Percentiles rank a stretch among this genome's conserved stretches.
These are phyloP conservation scores for Exutisphaerella laricina DNA, from an alignment of 2,329 filamentous ascomycete species.

Conservation along the genomic window DNA sequence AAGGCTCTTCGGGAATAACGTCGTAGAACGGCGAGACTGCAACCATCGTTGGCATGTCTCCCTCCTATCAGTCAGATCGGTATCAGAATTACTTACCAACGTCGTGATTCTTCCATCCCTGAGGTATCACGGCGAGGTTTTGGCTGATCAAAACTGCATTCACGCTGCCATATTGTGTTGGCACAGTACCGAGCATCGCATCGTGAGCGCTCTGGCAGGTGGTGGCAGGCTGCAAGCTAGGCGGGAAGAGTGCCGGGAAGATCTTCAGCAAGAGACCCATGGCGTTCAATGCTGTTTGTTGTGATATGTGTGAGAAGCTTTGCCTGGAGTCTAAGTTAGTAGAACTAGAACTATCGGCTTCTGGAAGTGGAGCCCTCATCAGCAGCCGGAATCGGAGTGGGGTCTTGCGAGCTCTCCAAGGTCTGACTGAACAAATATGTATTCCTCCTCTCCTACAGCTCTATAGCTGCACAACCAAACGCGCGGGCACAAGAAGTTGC, in stretches of 20 bases:
- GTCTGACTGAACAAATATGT: too few relatives aligned
- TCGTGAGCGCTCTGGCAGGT: constrained; percentile 11
- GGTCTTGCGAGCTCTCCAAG: not conserved
- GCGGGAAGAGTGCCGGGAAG: constrained; percentile 7
- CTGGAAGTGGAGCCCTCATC: not conserved
- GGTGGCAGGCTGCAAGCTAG: constrained; percentile 8
- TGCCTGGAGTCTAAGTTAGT: too few relatives aligned
- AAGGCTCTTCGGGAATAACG: constrained; percentile 14
- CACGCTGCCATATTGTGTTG: constrained; percentile 12
- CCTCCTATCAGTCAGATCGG: too few relatives aligned
- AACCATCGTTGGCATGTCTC: too few relatives aligned
- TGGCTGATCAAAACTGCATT: constrained; percentile 17
- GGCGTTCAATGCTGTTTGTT: too few relatives aligned
- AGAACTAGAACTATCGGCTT: too few relatives aligned
- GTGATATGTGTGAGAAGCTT: too few relatives aligned
- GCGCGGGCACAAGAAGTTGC: too few relatives aligned
- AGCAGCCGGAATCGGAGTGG: not conserved
- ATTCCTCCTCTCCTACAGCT: not conserved
- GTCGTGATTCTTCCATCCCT: constrained; percentile 15
- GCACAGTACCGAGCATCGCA: constrained; percentile 13
- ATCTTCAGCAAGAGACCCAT: constrained; percentile 12
- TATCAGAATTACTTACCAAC: constrained; percentile 7
- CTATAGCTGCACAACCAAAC: not conserved
- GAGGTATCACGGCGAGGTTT: constrained; percentile 22
- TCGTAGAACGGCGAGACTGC: constrained; percentile 19